Percentiles rank a stretch among this genome's conserved stretches.
Evolutionary conservation across 768 basidiomycete genomes (phyloP).

Genomic region (Tricholoma flavovirens): DNA sequence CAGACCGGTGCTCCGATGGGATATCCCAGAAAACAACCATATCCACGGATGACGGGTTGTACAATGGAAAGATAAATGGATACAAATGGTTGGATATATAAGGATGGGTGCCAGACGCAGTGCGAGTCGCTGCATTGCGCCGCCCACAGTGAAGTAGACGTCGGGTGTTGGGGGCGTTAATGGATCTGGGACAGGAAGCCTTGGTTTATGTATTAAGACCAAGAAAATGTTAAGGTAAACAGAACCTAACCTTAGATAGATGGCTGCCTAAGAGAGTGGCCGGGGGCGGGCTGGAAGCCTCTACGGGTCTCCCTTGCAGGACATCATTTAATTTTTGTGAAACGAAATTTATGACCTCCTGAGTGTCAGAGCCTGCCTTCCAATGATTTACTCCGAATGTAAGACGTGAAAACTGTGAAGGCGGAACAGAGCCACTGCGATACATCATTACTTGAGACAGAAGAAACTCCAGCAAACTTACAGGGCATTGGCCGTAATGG

Average conservation of each 20-base stretch:
- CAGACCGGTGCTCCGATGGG: conserved; percentile 50
- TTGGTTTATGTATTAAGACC: conserved; percentile 10
- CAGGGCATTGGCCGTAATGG: conserved; percentile 33
- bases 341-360: conserved; percentile 47
- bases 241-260: conserved; percentile 35
- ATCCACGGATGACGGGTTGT: conserved; percentile 68
- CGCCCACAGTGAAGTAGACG: conserved; percentile 50
- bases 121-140: conserved; percentile 33
- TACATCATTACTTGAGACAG: conserved; percentile 6
- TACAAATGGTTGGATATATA: conserved; percentile 51
- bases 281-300: conserved; percentile 42
- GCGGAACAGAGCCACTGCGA: conserved; percentile 36
- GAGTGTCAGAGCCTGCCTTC: conserved; percentile 28
- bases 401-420: conserved; percentile 43
- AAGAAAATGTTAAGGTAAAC: background rate
- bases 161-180: conserved; percentile 25
- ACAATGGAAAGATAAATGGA: conserved; percentile 71
- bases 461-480: conserved; percentile 28
- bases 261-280: conserved; percentile 49
- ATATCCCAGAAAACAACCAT: conserved; percentile 75
- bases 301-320: conserved; percentile 40
- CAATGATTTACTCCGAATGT: conserved; percentile 38
- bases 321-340: conserved; percentile 43
- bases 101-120: conserved; percentile 37
- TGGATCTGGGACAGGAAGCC: conserved; percentile 15